Conservation (phyloP, 2,329 filamentous ascomycete genomes). For the Trichoderma harzianum region DNA sequence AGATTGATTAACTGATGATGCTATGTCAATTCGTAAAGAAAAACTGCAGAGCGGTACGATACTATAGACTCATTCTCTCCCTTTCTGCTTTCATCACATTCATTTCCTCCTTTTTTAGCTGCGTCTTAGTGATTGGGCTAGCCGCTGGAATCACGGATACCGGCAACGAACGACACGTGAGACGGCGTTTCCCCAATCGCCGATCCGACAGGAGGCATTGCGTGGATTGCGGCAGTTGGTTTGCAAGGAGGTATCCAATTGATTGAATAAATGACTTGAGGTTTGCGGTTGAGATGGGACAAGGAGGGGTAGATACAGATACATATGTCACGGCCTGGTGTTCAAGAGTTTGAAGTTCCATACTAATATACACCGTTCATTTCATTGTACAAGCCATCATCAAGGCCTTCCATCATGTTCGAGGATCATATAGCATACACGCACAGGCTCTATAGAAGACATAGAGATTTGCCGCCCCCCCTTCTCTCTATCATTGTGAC, state of each 20-base stretch:
- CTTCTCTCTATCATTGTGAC: neutral
- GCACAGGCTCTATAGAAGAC: neutral
- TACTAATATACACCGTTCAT: neutral
- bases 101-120: neutral
- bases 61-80: neutral
- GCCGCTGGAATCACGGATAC: neutral
- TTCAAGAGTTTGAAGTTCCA: neutral
- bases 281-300: neutral
- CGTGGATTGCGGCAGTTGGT: neutral
- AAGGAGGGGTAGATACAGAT: neutral
- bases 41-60: neutral
- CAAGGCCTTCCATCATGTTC: neutral
- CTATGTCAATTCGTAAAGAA: neutral
- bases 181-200: neutral
- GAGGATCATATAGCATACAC: neutral
- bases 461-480: neutral
- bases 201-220: constrained; percentile 3
- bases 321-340: neutral
- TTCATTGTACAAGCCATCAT: neutral
- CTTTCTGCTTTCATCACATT: neutral
- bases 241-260: neutral
- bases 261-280: neutral
- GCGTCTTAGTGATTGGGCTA: neutral
- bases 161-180: neutral
- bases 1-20: neutral